Conservation (phyloP, 2,329 filamentous ascomycete genomes). For the Diplodia mutila region DNA sequence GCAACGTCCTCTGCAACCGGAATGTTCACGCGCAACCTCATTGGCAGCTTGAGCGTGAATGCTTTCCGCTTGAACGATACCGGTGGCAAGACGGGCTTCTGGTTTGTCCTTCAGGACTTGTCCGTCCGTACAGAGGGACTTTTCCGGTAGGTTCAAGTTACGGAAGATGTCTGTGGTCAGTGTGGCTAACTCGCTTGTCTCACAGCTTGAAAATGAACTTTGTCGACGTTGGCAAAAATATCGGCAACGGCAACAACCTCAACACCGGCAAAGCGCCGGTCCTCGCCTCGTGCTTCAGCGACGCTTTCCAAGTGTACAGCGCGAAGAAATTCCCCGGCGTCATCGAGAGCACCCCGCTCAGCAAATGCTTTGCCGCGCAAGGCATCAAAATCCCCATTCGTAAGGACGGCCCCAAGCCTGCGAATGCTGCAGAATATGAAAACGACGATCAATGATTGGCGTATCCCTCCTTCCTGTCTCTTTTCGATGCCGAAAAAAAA, state of each 20-base stretch:
- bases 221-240: conserved; percentile 73
- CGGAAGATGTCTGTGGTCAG: not conserved
- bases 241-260: conserved; percentile 51
- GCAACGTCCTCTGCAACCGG: conserved; percentile 63
- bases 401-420: conserved; percentile 70
- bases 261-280: conserved; percentile 80
- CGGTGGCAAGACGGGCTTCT: conserved; percentile 81
- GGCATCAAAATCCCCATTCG: conserved; percentile 97
- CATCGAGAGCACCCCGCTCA: conserved; percentile 87
- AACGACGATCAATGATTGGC: conserved; percentile 39
- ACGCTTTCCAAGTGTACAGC: conserved; percentile 89
- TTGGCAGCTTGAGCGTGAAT: conserved; percentile 87
- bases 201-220: conserved; percentile 71
- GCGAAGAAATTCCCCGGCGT: conserved; percentile 99
- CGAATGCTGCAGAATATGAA: conserved; percentile 49
- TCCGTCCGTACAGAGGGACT: conserved; percentile 90
- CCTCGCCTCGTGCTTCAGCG: conserved; percentile 82
- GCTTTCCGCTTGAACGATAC: conserved; percentile 82
- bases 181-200: conserved; percentile 28
- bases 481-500: not conserved
- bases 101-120: conserved; percentile 95
- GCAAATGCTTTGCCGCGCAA: conserved; percentile 89
- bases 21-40: conserved; percentile 94
- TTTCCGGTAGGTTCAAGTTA: conserved; percentile 71
- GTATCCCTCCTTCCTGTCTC: not conserved